Percentiles rank a stretch among this genome's conserved stretches.
Evolutionary conservation across 2,329 filamentous ascomycete species (phyloP).

Genomic region (Colletotrichum camelliae): DNA sequence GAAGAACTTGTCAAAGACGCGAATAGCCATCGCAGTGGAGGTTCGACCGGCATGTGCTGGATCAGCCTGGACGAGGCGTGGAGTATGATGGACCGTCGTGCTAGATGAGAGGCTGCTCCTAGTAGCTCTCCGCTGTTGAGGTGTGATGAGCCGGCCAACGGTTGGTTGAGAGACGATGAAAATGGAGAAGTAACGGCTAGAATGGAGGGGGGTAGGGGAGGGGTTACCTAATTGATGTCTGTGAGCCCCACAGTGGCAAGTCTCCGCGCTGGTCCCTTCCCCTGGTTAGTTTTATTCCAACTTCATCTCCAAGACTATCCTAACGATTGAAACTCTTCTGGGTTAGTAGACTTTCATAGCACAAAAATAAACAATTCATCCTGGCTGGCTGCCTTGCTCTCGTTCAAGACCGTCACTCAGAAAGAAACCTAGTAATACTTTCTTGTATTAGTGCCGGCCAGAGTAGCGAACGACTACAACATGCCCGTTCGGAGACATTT

Average conservation of each 20-base stretch:
- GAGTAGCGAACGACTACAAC: not conserved
- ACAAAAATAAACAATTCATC: not conserved
- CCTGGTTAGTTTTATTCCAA: conserved; percentile 13
- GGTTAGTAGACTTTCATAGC: not conserved
- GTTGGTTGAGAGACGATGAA: not conserved
- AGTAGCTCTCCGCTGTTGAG: not conserved
- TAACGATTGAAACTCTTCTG: not conserved
- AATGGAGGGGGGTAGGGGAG: not conserved
- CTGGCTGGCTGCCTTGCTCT: not conserved
- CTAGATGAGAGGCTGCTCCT: not conserved
- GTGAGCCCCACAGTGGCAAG: not conserved
- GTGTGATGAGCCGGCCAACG: not conserved
- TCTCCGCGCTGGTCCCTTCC: not conserved
- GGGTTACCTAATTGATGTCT: not conserved
- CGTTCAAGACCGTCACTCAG: not conserved
- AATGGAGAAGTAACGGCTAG: not conserved
- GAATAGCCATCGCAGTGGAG: not conserved
- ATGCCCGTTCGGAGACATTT: not conserved
- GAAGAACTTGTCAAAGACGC: conserved; percentile 29
- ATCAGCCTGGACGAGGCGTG: not conserved
- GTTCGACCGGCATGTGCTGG: not conserved
- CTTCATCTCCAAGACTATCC: not conserved
- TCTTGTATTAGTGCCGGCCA: not conserved
- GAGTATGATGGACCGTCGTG: not conserved
- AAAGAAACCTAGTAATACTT: not conserved